A percentile compares a stretch with the other conserved stretches of the same genome.
Conservation (phyloP, 345 rosid species). For the Boechera divaricarpa region DNA sequence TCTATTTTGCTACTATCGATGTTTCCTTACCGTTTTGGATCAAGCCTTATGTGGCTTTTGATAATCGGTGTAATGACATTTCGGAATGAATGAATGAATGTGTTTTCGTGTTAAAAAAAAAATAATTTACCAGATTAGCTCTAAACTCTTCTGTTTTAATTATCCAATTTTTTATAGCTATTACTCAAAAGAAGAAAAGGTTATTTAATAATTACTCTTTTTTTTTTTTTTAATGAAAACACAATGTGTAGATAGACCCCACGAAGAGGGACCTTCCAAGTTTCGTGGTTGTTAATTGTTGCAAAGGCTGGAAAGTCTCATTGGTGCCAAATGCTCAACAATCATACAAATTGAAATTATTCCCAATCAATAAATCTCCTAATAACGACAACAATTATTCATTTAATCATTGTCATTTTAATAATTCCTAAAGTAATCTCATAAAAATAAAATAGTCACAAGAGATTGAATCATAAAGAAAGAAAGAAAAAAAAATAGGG, state of each 20-base stretch:
- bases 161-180: neutral
- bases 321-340: slow-evolving; percentile 27
- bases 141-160: neutral
- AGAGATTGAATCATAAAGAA: neutral
- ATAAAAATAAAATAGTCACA: neutral
- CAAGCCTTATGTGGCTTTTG: too few species aligned
- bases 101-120: too few species aligned
- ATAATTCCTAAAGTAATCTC: neutral
- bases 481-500: neutral
- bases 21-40: too few species aligned
- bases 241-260: slow-evolving; percentile 28
- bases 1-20: too few species aligned
- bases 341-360: slow-evolving; percentile 30
- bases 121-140: neutral
- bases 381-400: slow-evolving; percentile 34
- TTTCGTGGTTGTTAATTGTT: slow-evolving; percentile 43
- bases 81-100: too few species aligned
- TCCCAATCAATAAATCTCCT: slow-evolving; percentile 31
- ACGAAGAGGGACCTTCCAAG: slow-evolving; percentile 32
- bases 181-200: neutral
- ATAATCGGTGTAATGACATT: too few species aligned
- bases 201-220: neutral
- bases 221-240: neutral
- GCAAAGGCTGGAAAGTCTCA: slow-evolving; percentile 37
- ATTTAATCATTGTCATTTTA: slow-evolving; percentile 16